Percentiles rank a stretch among this genome's conserved stretches.
Evolutionary conservation across 345 rosid species (phyloP).

Genomic region (Eucalyptus regnans): DNA sequence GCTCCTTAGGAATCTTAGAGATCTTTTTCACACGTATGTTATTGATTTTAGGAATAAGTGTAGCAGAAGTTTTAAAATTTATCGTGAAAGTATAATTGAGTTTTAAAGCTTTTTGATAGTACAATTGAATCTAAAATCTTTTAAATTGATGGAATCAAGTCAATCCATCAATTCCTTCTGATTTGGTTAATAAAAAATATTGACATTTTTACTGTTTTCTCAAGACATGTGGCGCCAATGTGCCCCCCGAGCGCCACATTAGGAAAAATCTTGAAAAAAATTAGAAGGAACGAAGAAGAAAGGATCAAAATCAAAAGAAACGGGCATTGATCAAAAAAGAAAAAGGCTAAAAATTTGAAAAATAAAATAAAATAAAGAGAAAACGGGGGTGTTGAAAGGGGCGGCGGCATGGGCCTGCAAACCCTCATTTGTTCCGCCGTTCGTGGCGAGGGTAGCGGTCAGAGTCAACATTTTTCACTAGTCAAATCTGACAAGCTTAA

Average conservation of each 20-base stretch:
- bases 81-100: no score
- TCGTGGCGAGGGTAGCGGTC: neutral
- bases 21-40: neutral
- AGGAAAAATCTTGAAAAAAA: neutral
- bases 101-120: fast-evolving
- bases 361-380: neutral
- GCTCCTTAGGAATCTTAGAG: neutral
- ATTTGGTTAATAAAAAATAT: neutral
- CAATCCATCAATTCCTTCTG: fast-evolving
- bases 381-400: neutral
- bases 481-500: neutral
- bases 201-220: neutral
- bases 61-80: fast-evolving
- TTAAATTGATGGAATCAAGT: neutral
- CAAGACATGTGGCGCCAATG: neutral
- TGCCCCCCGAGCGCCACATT: neutral
- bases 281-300: neutral
- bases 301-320: neutral
- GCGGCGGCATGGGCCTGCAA: neutral
- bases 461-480: neutral
- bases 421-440: neutral
- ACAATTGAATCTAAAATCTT: neutral
- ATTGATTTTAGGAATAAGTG: neutral
- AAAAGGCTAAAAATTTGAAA: neutral
- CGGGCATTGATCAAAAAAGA: neutral